Percentiles rank a stretch among this genome's conserved stretches.
Evolutionary conservation across 2,329 filamentous ascomycete genomes (phyloP).

Genomic region (Colletotrichum siamense): DNA sequence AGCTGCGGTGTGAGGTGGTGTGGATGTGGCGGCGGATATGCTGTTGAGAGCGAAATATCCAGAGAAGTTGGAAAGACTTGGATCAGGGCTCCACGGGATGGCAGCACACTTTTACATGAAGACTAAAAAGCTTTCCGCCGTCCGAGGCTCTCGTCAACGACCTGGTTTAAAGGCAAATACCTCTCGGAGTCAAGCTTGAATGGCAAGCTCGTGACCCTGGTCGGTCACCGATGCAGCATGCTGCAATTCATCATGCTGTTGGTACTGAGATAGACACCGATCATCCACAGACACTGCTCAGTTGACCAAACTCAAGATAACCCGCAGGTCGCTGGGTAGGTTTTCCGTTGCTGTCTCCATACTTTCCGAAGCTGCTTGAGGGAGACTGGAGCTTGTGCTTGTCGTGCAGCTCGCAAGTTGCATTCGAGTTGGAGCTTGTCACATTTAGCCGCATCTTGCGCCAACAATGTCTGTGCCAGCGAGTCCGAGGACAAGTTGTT

Average conservation of each 20-base stretch:
- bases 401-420: background rate
- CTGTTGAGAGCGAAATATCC: background rate
- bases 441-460: background rate
- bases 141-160: background rate
- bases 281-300: background rate
- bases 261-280: background rate
- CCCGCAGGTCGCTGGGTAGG: background rate
- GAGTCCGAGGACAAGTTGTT: background rate
- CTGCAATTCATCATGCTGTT: background rate
- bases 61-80: background rate
- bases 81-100: constrained; percentile 5
- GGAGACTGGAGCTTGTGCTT: background rate
- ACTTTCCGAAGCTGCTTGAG: background rate
- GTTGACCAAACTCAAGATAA: background rate
- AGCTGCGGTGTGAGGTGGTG: constrained; percentile 1
- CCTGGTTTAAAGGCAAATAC: background rate
- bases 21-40: background rate
- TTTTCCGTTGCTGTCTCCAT: background rate
- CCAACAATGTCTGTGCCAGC: background rate
- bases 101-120: background rate
- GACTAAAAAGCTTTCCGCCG: background rate
- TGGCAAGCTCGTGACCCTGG: background rate
- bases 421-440: background rate
- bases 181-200: background rate
- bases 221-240: background rate